Evolutionary conservation across 495 filamentous ascomycete genomes (phyloP).

Genomic region (Cladorrhinum samala): DNA sequence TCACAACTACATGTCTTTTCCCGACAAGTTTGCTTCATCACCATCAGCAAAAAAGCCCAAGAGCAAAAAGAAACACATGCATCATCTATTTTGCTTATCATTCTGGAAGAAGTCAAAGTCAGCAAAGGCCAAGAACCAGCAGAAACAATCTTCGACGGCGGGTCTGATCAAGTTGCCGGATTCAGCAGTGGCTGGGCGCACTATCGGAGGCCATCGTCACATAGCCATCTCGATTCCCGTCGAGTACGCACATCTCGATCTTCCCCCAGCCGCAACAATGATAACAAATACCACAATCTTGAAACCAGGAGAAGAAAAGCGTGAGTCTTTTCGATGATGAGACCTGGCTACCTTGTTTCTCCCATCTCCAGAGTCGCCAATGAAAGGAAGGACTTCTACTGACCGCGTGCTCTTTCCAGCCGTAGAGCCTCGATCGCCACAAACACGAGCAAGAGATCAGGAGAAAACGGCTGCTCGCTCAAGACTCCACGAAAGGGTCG

Average conservation of each 20-base stretch:
- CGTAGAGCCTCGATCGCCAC: no score
- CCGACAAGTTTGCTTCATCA: conserved; percentile 10
- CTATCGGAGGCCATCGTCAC: conserved; percentile 36
- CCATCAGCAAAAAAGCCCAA: not conserved
- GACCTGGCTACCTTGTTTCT: not conserved
- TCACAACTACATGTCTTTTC: conserved; percentile 34
- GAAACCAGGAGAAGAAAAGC: not conserved
- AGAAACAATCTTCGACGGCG: not conserved
- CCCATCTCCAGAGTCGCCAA: not conserved
- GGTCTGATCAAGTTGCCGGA: conserved; percentile 38
- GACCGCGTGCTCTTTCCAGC: not conserved
- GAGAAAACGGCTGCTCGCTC: not conserved
- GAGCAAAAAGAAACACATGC: conserved; percentile 6
- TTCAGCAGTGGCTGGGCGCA: conserved; percentile 38
- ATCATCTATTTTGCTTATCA: conserved; percentile 8
- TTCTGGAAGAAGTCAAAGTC: conserved; percentile 6
- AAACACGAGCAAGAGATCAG: not conserved
- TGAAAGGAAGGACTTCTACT: not conserved
- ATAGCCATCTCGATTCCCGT: conserved; percentile 49
- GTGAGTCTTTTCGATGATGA: not conserved
- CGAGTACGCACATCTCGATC: conserved; percentile 23
- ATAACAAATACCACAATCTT: not conserved
- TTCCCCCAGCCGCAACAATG: no score
- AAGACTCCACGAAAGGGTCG: not conserved
- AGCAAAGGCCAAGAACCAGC: not conserved